phyloP scores from a whole-genome alignment of 345 rosid species.

The Punica granatum region DNA sequence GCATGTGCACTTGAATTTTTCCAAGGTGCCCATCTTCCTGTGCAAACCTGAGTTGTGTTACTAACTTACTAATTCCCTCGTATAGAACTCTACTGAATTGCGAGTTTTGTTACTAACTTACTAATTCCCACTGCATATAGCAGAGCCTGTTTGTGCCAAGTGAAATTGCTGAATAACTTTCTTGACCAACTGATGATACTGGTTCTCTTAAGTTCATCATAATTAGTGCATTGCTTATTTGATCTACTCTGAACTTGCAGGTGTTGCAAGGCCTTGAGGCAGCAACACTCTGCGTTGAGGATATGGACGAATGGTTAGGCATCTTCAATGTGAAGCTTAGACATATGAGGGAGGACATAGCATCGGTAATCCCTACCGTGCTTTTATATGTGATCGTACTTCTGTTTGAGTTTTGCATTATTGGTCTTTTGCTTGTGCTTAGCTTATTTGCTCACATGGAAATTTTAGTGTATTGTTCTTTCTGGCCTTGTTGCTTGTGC shows the following conservation, averaged over 20 bases:
- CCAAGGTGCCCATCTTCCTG: neutral
- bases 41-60: neutral
- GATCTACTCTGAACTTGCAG: slow-evolving; percentile 27
- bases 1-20: neutral
- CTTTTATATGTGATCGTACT: neutral
- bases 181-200: neutral
- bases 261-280: slow-evolving; percentile 94
- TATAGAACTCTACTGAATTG: neutral
- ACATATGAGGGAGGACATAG: slow-evolving; percentile 99
- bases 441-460: neutral
- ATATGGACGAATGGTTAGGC: slow-evolving; percentile 98
- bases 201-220: neutral
- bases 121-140: neutral
- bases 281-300: slow-evolving; percentile 87
- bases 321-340: slow-evolving; percentile 94
- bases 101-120: neutral
- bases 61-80: neutral
- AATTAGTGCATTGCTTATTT: neutral
- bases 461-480: neutral
- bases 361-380: slow-evolving; percentile 50
- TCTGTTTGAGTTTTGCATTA: neutral
- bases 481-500: neutral
- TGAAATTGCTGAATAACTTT: neutral
- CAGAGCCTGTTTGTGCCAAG: neutral
- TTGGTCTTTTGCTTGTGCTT: neutral